Base-by-base conservation (phyloP, 768 basidiomycete genomes). In the Amanita fuliginea region DNA sequence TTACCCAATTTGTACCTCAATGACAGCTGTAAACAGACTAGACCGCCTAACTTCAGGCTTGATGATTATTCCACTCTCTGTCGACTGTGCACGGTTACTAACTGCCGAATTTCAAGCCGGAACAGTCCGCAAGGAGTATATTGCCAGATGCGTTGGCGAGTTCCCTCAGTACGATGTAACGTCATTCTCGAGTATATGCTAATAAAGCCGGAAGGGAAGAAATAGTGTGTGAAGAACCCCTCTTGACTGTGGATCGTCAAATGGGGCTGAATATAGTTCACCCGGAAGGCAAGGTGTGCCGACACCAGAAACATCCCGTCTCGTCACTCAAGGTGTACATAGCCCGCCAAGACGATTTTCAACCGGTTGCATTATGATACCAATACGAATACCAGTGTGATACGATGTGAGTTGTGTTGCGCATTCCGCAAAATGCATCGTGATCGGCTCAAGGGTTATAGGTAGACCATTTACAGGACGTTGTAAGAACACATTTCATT, bases 241-340 rank as follows among this genome's bases (percentile, higher is more conserved):
- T 99, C 6, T 64, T 99, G 51, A 93, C 92, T 0, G 81, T 97
- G 1, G 96, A 99, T 65, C 76, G 93, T 46, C 94, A 97, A 61
- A 93, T 97, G 83, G 96, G 96, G 3, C 66, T 99, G 41, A 97
- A 97, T 53, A 85, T 98, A 46, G 89, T 97, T 13, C 91, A 96
- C 60, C 91, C 94, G 0, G 82, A 94, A 50, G 96, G 96, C 37
- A 93, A 97, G 75, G 92, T 90, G 58, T 33, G 66, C 49, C 16
- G 33, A 45, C 46, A 21, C 11, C 21, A 18, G 30, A 39, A 30
- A 30, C 36, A 35, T 35, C 35, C 32, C 35, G 16, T 35, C 48
- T 42, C 21, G 36, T 46, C 21, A 19, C 33, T 41, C 44, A 42
- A 46, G 47, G 40, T 18, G 51, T 47, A 42, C 45, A 47, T 40